These are phyloP conservation scores for Butyriboletus loyo DNA, from an alignment of 768 basidiomycete genomes.

Conservation along the genomic window DNA sequence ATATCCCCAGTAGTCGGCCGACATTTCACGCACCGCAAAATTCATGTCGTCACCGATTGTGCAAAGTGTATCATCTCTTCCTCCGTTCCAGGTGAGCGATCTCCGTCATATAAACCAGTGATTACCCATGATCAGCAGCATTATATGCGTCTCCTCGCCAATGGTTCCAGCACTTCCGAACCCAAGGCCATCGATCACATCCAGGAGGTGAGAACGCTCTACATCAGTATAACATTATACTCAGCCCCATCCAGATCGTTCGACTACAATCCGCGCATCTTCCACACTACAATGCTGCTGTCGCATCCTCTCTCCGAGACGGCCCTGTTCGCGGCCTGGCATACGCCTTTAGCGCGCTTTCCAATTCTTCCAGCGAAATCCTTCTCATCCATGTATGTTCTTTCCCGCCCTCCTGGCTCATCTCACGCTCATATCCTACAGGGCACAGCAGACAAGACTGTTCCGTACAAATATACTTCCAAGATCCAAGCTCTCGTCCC, in stretches of 20 bases:
- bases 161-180: slow-evolving; percentile 27
- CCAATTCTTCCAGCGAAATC: slow-evolving; percentile 46
- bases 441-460: slow-evolving; percentile 34
- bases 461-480: slow-evolving; percentile 31
- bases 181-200: slow-evolving; percentile 33
- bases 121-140: slow-evolving; percentile 30
- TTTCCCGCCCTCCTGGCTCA: neutral
- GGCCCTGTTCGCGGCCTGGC: slow-evolving; percentile 67
- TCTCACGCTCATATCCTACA: slow-evolving; percentile 5
- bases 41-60: slow-evolving; percentile 76
- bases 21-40: slow-evolving; percentile 71
- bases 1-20: slow-evolving; percentile 43
- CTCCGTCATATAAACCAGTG: neutral
- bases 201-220: slow-evolving; percentile 37
- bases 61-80: slow-evolving; percentile 62
- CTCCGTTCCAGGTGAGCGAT: slow-evolving; percentile 48
- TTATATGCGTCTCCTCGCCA: slow-evolving; percentile 51
- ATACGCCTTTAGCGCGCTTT: slow-evolving; percentile 49
- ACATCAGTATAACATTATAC: neutral
- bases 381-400: slow-evolving; percentile 61
- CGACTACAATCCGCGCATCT: slow-evolving; percentile 77
- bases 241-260: slow-evolving; percentile 47
- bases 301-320: slow-evolving; percentile 73
- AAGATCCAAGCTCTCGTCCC: slow-evolving; percentile 32
- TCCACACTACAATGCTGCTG: slow-evolving; percentile 67